Base-by-base conservation (phyloP, 1,139 yeast genomes). In the Geotrichum macrosporum region DNA sequence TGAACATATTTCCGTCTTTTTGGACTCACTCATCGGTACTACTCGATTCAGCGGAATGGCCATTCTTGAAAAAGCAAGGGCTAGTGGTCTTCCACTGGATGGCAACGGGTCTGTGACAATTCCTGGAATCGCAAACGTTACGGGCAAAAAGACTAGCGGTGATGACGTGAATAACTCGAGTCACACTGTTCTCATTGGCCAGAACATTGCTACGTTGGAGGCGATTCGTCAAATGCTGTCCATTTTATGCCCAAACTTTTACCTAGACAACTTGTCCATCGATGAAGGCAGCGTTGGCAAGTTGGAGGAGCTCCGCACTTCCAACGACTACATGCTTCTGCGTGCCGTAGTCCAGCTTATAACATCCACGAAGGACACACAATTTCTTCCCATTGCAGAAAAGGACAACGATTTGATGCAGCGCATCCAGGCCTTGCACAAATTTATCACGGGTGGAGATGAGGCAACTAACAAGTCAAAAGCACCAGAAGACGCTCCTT, bases 281-380 rank as follows among this genome's bases (percentile, higher is more conserved):
- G 61, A 61, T 30, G 67, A 62, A 35, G 47, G 54, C 12, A 56
- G 53, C 21, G 58, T 55, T 12, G 53, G 56, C n/a, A 57, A 58
- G 39, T 57, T 65, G 32, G 70, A 66, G 48, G 67, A 66, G 53
- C 57, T 66, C 41, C 58, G 67, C 21, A 61, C 62, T 6, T 59
- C 67, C 9, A 61, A 56, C 40, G 66, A 65, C 48, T 66, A 65
- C 54, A 57, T 56, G 43, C 55, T 64, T 27, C 44, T 66, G 39
- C 53, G 70, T 4, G 58, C 62, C 15, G 47, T 63, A 18, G 57
- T 72, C 8, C 69, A 65, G 48, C 50, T 59, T 9, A 35, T 60
- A 19, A 41, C 52, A 9, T 49, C 55, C n/a, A 32, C 42, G 18
- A 36, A 36, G 15, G 48, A 50, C 24, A 49, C 53, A 3, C 56